Evolutionary conservation across 2,329 filamentous ascomycete genomes (phyloP), one percentile per base, ranked within the genome.

Genomic region (Escovopsis sp.): DNA sequence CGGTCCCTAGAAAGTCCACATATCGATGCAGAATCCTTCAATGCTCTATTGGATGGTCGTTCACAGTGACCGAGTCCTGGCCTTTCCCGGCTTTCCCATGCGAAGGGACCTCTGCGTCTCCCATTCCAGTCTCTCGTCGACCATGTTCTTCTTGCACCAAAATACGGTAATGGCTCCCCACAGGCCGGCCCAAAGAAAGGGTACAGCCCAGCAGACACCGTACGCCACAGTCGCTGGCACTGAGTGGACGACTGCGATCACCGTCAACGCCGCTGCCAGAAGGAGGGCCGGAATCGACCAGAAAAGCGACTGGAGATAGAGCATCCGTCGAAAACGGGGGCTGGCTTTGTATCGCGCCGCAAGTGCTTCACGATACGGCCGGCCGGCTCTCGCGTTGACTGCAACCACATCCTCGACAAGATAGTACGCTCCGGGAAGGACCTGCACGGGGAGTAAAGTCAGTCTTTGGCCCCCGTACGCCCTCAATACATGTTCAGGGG

Each of bases 331-430:
- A 41, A 63, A 63, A 4, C 58, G 51, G 8, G 57, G 56, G 39
- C 56, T 60, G 5, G 59, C 58, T 36, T 54, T 49, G 41, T 62
- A 63, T 16, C 60, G 49, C 8, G 59, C 60, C 16, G 59, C 53
- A 18, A 60, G 46, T 9, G 58, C 59, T 36, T 62, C 58, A 30
- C 60, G 53, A 31, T 55, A 63, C 0, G 58, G 57, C 26, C 55
- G 51, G n/a, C 58, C 58, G 9, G 71, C 75, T 4, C 64, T 67
- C 15, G 72, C 76, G 47, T 80, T 77, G 28, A 81, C 76, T 4
- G 72, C 74, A 12, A 78, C 66, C 17, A 79, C 65, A 45, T 81
- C 76, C 52, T 81, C 76, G 18, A 79, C 69, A 21, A 80, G 62
- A 34, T 76, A 76, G 44, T 77, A 76, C 2, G 70, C 63, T 3